Base-by-base conservation (phyloP, 2,329 filamentous ascomycete genomes). In the Penicillium sclerotiorum region DNA sequence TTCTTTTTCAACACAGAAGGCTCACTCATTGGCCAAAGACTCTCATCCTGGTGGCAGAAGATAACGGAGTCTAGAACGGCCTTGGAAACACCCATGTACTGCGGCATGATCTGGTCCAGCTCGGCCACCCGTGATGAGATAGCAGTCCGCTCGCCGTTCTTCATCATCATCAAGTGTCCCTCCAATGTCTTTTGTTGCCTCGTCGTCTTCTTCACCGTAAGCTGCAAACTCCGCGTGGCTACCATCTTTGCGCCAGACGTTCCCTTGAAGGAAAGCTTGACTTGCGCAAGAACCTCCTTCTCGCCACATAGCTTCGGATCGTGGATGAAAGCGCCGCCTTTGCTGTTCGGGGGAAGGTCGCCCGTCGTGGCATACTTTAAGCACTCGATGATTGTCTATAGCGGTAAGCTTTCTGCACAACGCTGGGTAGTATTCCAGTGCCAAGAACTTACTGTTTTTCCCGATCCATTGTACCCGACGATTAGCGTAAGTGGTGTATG, bases 31-130 rank as follows among this genome's bases (percentile, higher is more conserved):
- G 94, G 94, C 94, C 94, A 99, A 22, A 97, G 74, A 21, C 93
- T 96, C 60, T 99, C 94, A 68, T 99, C 94, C 67, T 99, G 94
- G 66, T 99, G 94, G 69, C 94, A 99, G 73, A 99, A 99, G 60
- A 99, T 96, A 68, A 99, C 94, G 50, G 88, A 88, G 59, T 97
- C 92, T 21, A 99, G 80, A 47, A 99, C 86, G 11, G 94, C 92
- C 47, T 87, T 86, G 1, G 91, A 94, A 3, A 96, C 94, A 30
- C 94, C 94, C 1, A 99, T 80, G 58, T 90, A 88, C 59, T 89
- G 83, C 0, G 93, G 91, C 68, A 99, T 87, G 59, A 93, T 82
- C 57, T 86, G 80, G 68, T 96, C 89, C 27, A 97, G 80, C 60
- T 96, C 89, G 8, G 85, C 85, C 15, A 90, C 85, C 35, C 88